Percentiles rank a stretch among this genome's conserved stretches.
Conservation (phyloP, 164 flowering plant species). For the Berberis vulgaris region DNA sequence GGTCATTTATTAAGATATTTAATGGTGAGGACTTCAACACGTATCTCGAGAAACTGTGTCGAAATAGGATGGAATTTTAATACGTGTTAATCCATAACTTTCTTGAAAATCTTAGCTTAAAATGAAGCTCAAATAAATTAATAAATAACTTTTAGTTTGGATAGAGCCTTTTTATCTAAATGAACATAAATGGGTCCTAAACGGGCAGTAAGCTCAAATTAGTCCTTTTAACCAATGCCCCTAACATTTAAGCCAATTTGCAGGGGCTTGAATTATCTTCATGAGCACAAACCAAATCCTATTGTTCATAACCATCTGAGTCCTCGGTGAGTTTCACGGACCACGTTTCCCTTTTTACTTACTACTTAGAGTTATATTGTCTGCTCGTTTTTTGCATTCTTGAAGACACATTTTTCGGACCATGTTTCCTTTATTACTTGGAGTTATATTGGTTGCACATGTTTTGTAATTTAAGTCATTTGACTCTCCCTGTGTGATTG, state of each 20-base stretch:
- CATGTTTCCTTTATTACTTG: neutral
- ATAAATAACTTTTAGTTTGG: too few relatives aligned
- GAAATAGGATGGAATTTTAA: too few relatives aligned
- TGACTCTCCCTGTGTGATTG: neutral
- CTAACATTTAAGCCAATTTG: neutral
- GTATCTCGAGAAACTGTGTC: too few relatives aligned
- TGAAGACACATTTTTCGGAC: neutral
- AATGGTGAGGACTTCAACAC: too few relatives aligned
- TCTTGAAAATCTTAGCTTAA: too few relatives aligned
- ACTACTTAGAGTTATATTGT: neutral
- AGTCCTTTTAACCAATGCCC: neutral
- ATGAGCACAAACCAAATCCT: constrained; percentile 47
- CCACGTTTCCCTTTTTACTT: neutral
- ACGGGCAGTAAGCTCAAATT: neutral
- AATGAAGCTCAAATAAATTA: too few relatives aligned
- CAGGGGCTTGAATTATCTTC: constrained; percentile 73
- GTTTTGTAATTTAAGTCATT: neutral
- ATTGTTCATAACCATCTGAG: constrained; percentile 49
- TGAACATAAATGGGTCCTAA: neutral
- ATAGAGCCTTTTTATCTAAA: too few relatives aligned
- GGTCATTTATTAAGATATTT: too few relatives aligned
- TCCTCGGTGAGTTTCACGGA: constrained; percentile 21
- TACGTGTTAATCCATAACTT: too few relatives aligned
- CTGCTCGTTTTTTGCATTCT: neutral
- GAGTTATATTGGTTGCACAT: neutral